Percentiles rank a stretch among this genome's conserved stretches.
These are phyloP conservation scores for Cucumis sativus DNA, from an alignment of 306 rosid species.

Conservation along the genomic window DNA sequence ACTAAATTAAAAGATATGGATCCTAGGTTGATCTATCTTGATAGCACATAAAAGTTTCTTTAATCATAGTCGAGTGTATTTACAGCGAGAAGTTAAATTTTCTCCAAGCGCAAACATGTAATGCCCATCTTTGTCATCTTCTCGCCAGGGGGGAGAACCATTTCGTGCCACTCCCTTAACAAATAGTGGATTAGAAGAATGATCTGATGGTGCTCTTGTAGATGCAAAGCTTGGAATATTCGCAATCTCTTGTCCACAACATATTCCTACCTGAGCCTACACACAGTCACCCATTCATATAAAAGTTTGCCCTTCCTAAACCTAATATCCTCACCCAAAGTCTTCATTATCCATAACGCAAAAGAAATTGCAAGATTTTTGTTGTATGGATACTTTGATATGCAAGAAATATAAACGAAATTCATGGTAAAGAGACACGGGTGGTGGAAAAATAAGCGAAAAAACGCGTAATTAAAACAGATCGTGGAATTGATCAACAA, in stretches of 20 bases:
- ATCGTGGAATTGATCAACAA: neutral
- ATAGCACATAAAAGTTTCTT: conserved; percentile 16
- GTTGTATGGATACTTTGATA: neutral
- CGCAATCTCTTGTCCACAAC: conserved; percentile 93
- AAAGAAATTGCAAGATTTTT: neutral
- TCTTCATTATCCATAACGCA: neutral
- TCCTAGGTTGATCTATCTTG: neutral
- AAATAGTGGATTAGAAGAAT: conserved; percentile 47
- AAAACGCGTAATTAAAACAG: neutral
- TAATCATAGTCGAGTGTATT: conserved; percentile 58
- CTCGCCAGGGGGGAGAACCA: conserved; percentile 96
- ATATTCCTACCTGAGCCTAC: conserved; percentile 99
- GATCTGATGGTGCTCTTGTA: conserved; percentile 59
- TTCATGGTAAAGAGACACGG: neutral
- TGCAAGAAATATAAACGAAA: neutral
- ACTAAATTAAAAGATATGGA: neutral
- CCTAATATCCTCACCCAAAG: conserved; percentile 6
- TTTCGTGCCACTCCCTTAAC: conserved; percentile 75
- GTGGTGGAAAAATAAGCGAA: no score
- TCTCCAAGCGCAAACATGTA: conserved; percentile 97
- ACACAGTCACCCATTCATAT: conserved; percentile 84
- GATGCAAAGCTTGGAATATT: conserved; percentile 74
- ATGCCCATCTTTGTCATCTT: conserved; percentile 99
- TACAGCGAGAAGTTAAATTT: conserved; percentile 98
- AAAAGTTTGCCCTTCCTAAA: conserved; percentile 18